Evolutionary conservation across 2,329 filamentous ascomycete species (phyloP).

Genomic region (Tolypocladium ophioglossoides): DNA sequence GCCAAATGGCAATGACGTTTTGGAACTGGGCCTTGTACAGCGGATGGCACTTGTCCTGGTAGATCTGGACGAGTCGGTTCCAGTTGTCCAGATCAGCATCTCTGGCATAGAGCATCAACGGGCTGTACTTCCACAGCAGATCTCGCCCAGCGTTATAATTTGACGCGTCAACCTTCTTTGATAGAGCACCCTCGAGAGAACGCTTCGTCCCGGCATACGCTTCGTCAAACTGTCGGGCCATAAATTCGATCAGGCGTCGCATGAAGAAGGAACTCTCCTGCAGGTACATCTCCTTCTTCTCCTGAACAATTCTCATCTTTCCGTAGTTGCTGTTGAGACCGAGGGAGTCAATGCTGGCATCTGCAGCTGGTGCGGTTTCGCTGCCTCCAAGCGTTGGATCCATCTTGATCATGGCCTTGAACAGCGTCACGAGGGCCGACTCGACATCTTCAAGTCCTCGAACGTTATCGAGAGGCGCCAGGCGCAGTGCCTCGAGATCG

Average conservation of each 20-base stretch:
- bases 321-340: conserved; percentile 65
- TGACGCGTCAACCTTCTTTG: conserved; percentile 57
- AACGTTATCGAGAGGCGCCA: conserved; percentile 61
- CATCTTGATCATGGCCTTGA: conserved; percentile 88
- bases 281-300: conserved; percentile 86
- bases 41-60: conserved; percentile 64
- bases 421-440: conserved; percentile 64
- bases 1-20: conserved; percentile 69
- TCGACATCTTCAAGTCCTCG: conserved; percentile 71
- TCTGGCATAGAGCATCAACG: conserved; percentile 76
- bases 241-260: conserved; percentile 67
- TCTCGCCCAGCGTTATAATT: conserved; percentile 64
- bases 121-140: conserved; percentile 77
- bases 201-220: conserved; percentile 61
- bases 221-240: conserved; percentile 70
- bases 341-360: conserved; percentile 30
- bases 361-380: conserved; percentile 36
- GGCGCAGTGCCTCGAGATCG: conserved; percentile 58
- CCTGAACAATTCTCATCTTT: conserved; percentile 86
- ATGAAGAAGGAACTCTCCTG: conserved; percentile 69
- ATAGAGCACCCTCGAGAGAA: conserved; percentile 48
- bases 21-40: conserved; percentile 77
- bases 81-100: conserved; percentile 77
- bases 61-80: conserved; percentile 68
- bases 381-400: conserved; percentile 63